phyloP scores from a whole-genome alignment of 1,139 yeast genomes.

The Suhomyces wounanorum region DNA sequence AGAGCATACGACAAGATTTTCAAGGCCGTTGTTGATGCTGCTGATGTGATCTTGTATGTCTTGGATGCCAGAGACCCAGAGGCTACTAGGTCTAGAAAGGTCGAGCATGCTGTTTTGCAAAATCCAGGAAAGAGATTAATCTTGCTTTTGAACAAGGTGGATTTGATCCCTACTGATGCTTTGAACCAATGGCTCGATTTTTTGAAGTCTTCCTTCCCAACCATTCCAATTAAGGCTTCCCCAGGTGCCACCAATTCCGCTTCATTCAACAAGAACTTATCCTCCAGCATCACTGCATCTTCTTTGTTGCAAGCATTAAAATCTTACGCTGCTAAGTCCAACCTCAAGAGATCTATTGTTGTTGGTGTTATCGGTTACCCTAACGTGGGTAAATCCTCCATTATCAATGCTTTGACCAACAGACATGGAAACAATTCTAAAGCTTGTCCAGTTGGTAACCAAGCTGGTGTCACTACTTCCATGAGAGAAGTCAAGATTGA shows the following conservation, averaged over 20 bases:
- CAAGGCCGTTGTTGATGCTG: conserved; percentile 77
- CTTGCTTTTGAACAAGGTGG: conserved; percentile 86
- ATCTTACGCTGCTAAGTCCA: conserved; percentile 78
- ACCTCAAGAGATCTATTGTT: conserved; percentile 85
- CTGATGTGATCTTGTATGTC: conserved; percentile 89
- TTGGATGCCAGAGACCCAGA: conserved; percentile 98
- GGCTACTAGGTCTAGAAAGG: conserved; percentile 86
- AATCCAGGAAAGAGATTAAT: conserved; percentile 79
- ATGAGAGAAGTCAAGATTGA: conserved; percentile 92
- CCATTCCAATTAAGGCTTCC: conserved; percentile 80
- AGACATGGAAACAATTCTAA: conserved; percentile 69
- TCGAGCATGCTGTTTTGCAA: conserved; percentile 86
- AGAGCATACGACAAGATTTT: conserved; percentile 91
- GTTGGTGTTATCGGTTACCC: conserved; percentile 98
- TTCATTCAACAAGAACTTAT: conserved; percentile 75
- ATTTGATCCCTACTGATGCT: conserved; percentile 82
- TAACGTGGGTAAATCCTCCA: conserved; percentile 89
- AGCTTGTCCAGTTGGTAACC: conserved; percentile 96
- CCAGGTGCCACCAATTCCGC: conserved; percentile 57
- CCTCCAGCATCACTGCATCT: conserved; percentile 71
- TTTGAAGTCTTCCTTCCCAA: conserved; percentile 83
- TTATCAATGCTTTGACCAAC: conserved; percentile 84
- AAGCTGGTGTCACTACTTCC: conserved; percentile 94
- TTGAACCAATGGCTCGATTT: conserved; percentile 83
- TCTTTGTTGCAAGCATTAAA: conserved; percentile 80